These are phyloP conservation scores for Leccinum obscurum DNA, from an alignment of 768 basidiomycete species.

Conservation along the genomic window DNA sequence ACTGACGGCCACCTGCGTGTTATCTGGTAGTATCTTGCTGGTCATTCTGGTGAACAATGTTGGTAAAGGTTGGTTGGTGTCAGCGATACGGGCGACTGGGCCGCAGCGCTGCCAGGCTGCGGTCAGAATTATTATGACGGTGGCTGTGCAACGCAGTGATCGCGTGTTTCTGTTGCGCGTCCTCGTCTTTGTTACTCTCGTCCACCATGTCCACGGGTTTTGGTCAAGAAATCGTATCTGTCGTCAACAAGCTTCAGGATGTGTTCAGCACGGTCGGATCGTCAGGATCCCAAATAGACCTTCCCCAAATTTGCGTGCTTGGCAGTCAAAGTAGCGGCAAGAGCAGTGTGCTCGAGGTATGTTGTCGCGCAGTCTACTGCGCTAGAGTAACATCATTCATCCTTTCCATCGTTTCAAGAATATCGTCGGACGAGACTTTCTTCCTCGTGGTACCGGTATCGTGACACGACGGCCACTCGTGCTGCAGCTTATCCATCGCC, in stretches of 20 bases:
- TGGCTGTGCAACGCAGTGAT: slow-evolving; percentile 27
- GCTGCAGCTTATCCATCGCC: slow-evolving; percentile 91
- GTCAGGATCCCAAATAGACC: slow-evolving; percentile 76
- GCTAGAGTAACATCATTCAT: slow-evolving; percentile 6
- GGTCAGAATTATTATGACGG: slow-evolving; percentile 4
- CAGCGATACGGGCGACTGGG: neutral
- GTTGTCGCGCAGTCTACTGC: slow-evolving; percentile 27
- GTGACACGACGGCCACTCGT: slow-evolving; percentile 97
- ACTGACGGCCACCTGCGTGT: neutral
- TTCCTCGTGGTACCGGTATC: slow-evolving; percentile 98
- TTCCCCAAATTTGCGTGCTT: slow-evolving; percentile 89
- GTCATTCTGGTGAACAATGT: neutral
- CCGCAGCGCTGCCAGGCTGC: neutral
- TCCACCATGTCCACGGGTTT: slow-evolving; percentile 55
- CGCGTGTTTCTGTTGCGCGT: slow-evolving; percentile 26
- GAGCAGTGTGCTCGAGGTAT: slow-evolving; percentile 89
- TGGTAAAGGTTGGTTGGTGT: neutral
- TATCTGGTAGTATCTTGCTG: slow-evolving; percentile 2
- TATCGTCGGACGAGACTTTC: slow-evolving; percentile 96
- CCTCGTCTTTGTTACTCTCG: slow-evolving; percentile 16
- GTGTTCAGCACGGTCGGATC: slow-evolving; percentile 85
- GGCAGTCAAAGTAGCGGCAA: slow-evolving; percentile 93
- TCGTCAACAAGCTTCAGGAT: slow-evolving; percentile 90
- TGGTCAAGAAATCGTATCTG: slow-evolving; percentile 76
- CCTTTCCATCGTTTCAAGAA: slow-evolving; percentile 52